Evolutionary conservation across 2,329 filamentous ascomycete species (phyloP).

Genomic region (Alternaria gaisen): DNA sequence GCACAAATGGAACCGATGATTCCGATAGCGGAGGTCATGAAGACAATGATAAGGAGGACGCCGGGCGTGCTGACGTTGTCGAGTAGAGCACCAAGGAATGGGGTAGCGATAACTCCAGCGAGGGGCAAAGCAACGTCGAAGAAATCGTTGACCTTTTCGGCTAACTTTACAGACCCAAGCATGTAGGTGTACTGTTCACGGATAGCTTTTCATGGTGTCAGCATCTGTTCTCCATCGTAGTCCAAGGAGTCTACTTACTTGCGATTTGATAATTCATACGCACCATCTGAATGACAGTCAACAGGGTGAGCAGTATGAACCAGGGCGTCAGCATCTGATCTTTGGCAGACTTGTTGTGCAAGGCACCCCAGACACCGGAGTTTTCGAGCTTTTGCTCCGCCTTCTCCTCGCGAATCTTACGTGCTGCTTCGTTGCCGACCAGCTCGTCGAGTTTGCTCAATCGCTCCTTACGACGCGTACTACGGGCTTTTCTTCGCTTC

Average conservation of each 20-base stretch:
- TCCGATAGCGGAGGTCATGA: conserved; percentile 75
- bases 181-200: conserved; percentile 81
- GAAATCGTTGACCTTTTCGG: conserved; percentile 76
- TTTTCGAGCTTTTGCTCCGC: conserved; percentile 73
- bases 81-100: conserved; percentile 81
- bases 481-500: conserved; percentile 49
- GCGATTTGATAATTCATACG: conserved; percentile 91
- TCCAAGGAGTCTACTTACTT: conserved; percentile 47
- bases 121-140: conserved; percentile 86
- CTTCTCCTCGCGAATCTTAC: conserved; percentile 65
- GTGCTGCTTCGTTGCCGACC: conserved; percentile 70
- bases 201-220: conserved; percentile 58
- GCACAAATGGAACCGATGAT: conserved; percentile 75
- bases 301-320: conserved; percentile 84
- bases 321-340: conserved; percentile 81
- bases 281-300: conserved; percentile 69
- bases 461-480: conserved; percentile 62
- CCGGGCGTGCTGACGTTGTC: conserved; percentile 76
- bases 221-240: neutral
- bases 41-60: conserved; percentile 74
- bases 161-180: conserved; percentile 67
- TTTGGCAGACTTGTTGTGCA: conserved; percentile 75
- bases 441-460: conserved; percentile 76
- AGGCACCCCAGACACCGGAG: conserved; percentile 83
- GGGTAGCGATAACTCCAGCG: conserved; percentile 80